Conservation (phyloP, 176 grass and related monocot genomes). For the Guadua angustifolia region DNA sequence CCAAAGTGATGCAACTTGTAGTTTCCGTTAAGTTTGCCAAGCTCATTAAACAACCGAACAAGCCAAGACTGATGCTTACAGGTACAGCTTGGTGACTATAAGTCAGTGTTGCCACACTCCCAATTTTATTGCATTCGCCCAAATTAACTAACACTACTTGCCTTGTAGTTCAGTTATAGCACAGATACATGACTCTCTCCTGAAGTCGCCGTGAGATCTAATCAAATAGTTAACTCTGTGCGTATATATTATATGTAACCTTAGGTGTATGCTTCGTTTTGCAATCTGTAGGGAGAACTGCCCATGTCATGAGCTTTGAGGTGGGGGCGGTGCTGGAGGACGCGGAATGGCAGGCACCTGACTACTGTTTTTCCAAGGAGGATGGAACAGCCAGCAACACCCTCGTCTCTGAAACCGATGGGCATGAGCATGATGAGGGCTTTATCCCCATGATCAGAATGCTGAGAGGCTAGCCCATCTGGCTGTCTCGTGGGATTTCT, state of each 20-base stretch:
- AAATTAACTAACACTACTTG: background rate
- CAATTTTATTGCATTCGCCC: background rate
- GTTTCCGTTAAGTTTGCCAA: background rate
- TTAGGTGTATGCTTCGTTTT: background rate
- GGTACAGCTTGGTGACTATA: background rate
- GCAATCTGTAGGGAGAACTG: background rate
- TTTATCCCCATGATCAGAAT: constrained; percentile 19
- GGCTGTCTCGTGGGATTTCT: background rate
- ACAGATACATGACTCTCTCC: background rate
- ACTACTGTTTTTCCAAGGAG: constrained; percentile 47
- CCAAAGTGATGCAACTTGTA: background rate
- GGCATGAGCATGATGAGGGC: background rate
- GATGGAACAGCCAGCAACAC: background rate
- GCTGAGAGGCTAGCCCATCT: background rate
- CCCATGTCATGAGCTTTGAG: constrained; percentile 55
- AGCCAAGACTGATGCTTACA: background rate
- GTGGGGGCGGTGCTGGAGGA: constrained; percentile 38
- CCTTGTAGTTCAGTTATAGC: background rate
- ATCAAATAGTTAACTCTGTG: background rate
- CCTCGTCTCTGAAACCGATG: background rate
- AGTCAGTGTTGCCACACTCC: background rate
- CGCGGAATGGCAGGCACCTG: constrained; percentile 42
- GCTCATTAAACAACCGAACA: background rate
- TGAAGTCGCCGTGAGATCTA: background rate
- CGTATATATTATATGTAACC: background rate